phyloP scores from a whole-genome alignment of 345 rosid genomes.

The Mangifera indica region DNA sequence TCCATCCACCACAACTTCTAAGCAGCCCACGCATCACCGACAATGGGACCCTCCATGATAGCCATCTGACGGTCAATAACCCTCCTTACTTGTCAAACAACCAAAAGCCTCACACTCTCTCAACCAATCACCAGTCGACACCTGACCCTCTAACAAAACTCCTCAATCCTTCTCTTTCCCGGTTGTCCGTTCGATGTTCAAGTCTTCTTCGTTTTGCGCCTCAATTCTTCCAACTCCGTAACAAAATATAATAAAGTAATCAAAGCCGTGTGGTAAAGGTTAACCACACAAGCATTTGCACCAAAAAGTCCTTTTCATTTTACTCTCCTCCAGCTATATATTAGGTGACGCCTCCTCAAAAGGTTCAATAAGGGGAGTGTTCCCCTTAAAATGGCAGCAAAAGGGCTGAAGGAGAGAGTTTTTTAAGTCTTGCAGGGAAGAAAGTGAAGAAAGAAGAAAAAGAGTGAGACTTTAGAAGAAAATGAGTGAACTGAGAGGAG shows the following conservation, averaged over 20 bases:
- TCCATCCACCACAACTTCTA: not conserved
- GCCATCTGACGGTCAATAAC: not conserved
- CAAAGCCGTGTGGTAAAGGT: not conserved
- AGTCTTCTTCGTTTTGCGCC: not conserved
- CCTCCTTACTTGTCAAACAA: not conserved
- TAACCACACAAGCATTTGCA: not conserved
- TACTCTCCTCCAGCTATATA: not conserved
- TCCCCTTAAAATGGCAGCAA: not conserved
- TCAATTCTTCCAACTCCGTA: not conserved
- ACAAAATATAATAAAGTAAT: too few species aligned
- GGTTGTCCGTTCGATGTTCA: not conserved
- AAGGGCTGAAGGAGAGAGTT: not conserved
- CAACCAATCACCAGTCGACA: not conserved
- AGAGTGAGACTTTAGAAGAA: not conserved
- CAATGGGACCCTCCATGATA: conserved; percentile 6
- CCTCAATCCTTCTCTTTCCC: not conserved
- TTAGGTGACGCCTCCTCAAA: not conserved
- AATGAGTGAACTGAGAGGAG: not conserved
- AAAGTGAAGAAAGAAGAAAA: not conserved
- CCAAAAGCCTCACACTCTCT: too few species aligned
- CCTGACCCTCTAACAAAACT: not conserved
- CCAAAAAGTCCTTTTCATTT: not conserved
- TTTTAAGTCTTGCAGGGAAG: not conserved
- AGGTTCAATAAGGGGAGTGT: not conserved
- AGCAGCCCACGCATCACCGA: not conserved